Conservation (phyloP, 495 filamentous ascomycete genomes). For the Bacidia rubella region DNA sequence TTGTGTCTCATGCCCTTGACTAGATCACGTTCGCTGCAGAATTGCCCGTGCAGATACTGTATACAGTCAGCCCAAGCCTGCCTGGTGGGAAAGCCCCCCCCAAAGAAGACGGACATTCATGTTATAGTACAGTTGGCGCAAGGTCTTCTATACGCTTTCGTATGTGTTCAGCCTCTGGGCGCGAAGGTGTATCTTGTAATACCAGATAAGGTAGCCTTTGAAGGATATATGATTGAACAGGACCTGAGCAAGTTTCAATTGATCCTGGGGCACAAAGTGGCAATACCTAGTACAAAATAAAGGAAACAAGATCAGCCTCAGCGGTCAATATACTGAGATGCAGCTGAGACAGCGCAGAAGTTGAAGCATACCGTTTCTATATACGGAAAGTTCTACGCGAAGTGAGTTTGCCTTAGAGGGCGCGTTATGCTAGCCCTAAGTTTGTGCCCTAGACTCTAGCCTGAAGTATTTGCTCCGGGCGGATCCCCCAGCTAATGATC, state of each 20-base stretch:
- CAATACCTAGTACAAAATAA: background rate
- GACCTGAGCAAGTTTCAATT: background rate
- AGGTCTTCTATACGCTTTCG: slow-evolving; percentile 2
- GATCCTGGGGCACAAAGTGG: slow-evolving; percentile 1
- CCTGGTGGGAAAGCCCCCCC: background rate
- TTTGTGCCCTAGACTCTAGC: background rate
- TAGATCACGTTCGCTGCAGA: slow-evolving; percentile 3
- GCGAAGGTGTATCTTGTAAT: slow-evolving; percentile 1
- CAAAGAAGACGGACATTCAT: slow-evolving; percentile 4
- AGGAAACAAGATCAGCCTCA: background rate
- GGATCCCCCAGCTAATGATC: too few species aligned
- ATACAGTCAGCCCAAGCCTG: slow-evolving; percentile 5
- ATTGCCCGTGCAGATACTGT: slow-evolving; percentile 1
- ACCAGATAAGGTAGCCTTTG: slow-evolving; percentile 2
- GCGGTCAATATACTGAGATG: background rate
- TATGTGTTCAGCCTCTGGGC: slow-evolving; percentile 1
- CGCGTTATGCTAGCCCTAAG: background rate
- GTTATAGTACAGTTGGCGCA: slow-evolving; percentile 3
- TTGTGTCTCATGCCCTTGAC: background rate
- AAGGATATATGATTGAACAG: slow-evolving; percentile 2
- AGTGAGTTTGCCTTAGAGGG: too few species aligned
- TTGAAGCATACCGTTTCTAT: slow-evolving; percentile 2
- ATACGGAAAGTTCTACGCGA: too few species aligned
- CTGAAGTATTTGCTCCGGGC: too few species aligned
- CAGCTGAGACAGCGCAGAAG: slow-evolving; percentile 1